These are phyloP conservation scores for Scheffersomyces quercinus DNA, from an alignment of 1,139 yeast species.

Conservation along the genomic window DNA sequence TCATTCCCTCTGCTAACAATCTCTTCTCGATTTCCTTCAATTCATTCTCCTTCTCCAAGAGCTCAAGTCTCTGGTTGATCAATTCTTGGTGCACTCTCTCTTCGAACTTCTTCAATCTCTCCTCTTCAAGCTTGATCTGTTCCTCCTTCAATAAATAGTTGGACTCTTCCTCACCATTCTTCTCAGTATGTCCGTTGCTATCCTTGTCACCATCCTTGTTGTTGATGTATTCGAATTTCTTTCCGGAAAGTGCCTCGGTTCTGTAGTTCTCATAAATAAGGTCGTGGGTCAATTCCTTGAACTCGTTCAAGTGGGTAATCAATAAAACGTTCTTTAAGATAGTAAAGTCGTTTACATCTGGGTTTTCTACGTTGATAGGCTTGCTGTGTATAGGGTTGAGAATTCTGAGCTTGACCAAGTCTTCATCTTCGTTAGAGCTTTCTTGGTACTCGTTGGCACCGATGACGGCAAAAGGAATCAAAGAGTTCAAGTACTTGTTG, in stretches of 20 bases:
- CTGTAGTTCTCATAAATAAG: conserved; percentile 69
- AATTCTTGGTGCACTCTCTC: conserved; percentile 90
- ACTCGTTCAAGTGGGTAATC: conserved; percentile 77
- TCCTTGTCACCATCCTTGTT: conserved; percentile 17
- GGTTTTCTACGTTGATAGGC: conserved; percentile 53
- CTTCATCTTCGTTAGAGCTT: conserved; percentile 30
- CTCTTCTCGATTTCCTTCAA: conserved; percentile 79
- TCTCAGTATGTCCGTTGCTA: conserved; percentile 6
- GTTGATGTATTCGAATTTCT: conserved; percentile 43
- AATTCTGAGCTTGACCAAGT: conserved; percentile 38
- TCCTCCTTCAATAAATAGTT: conserved; percentile 70
- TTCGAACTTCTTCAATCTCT: conserved; percentile 74
- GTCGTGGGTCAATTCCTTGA: conserved; percentile 69
- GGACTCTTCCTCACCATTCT: conserved; percentile 40
- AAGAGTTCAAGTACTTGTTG: conserved; percentile 44
- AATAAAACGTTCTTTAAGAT: conserved; percentile 64
- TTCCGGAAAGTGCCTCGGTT: conserved; percentile 60
- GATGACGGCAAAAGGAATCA: conserved; percentile 44
- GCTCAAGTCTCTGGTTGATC: conserved; percentile 77
- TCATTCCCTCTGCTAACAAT: conserved; percentile 58
- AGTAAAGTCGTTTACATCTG: conserved; percentile 62
- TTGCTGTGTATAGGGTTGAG: conserved; percentile 36
- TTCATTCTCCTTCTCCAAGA: conserved; percentile 86
- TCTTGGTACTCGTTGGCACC: conserved; percentile 47
- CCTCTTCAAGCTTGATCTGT: conserved; percentile 78